phyloP scores from a whole-genome alignment of 2,329 filamentous ascomycete species.

The Cercospora sp. region DNA sequence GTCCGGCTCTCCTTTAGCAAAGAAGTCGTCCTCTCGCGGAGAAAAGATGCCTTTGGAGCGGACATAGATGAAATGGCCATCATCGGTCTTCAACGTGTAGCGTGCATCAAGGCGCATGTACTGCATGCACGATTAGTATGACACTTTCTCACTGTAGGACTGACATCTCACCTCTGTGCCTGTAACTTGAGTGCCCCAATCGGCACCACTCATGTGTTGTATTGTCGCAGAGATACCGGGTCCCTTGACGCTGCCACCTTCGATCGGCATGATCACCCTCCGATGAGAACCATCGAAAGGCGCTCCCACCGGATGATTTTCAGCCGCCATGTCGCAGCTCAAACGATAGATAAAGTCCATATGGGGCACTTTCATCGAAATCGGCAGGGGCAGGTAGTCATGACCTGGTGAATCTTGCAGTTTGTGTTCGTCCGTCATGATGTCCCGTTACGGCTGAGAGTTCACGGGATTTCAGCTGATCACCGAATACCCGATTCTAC shows the following conservation, averaged over 20 bases:
- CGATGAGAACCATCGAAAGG: constrained; percentile 19
- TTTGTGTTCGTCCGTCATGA: constrained; percentile 4
- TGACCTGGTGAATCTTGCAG: constrained; percentile 9
- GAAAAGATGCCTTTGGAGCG: constrained; percentile 28
- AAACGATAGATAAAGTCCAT: constrained; percentile 32
- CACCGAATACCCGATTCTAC: background rate
- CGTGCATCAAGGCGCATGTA: constrained; percentile 30
- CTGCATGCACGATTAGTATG: constrained; percentile 14
- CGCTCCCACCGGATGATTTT: constrained; percentile 27
- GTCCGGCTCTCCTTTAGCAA: constrained; percentile 8
- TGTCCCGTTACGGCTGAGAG: background rate
- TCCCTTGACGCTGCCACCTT: constrained; percentile 27
- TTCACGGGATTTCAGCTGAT: background rate
- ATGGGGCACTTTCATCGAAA: constrained; percentile 24
- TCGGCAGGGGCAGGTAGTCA: constrained; percentile 4
- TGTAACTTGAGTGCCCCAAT: constrained; percentile 23
- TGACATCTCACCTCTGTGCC: background rate
- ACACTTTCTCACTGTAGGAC: background rate
- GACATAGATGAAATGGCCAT: constrained; percentile 29
- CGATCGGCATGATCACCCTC: constrained; percentile 30
- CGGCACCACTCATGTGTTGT: constrained; percentile 27
- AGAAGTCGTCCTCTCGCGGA: background rate
- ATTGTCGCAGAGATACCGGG: constrained; percentile 27
- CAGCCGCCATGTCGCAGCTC: constrained; percentile 27
- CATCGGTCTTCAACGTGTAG: constrained; percentile 30